Evolutionary conservation across 2,329 filamentous ascomycete genomes (phyloP), one percentile per base, ranked within the genome.

Genomic region (Aaosphaeria arxii): DNA sequence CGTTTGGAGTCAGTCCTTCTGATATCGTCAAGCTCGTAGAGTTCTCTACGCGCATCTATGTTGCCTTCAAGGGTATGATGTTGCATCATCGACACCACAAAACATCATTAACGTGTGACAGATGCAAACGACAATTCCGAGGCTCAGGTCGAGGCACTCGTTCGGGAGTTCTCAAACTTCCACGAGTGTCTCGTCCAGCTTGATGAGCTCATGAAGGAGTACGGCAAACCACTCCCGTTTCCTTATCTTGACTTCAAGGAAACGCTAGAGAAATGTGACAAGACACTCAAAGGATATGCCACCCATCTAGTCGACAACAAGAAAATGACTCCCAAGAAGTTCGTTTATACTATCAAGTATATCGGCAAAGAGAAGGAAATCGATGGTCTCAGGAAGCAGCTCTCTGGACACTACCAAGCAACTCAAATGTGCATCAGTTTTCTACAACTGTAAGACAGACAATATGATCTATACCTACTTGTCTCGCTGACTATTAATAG

Each of bases 61-160:
- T 64, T 9, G 64, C 64, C 24, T 67, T 66, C 53, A 66, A 62
- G 56, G 62, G 64, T 62, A 54, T 44, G 48, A 30, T 4, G 5
- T 24, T 11, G n/a, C 24, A 11, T 32, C 9, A n/a, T 36, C 9
- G 33, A 36, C 33, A 36, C 17, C 17, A 2, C 2, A 24, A 24
- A 24, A 24, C 17, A 24, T 24, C 17, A 24, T 24, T 24, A 24
- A 24, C 17, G 17, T 24, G 9, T 9, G 7, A 6, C 33, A 66
- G 64, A 66, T 64, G 62, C 64, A 13, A 66, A 67, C 44, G 62
- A 66, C 35, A 66, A 64, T 44, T 66, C 63, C 0, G 61, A 64
- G 47, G 56, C 58, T 11, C 64, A 67, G 44, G 64, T 67, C n/a
- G 51, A 56, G 33, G 59, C 49, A 11, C 58, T 67, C 36, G 58